phyloP scores from a whole-genome alignment of 805 yeast genomes.

The Schizosaccharomyces lindneri region DNA sequence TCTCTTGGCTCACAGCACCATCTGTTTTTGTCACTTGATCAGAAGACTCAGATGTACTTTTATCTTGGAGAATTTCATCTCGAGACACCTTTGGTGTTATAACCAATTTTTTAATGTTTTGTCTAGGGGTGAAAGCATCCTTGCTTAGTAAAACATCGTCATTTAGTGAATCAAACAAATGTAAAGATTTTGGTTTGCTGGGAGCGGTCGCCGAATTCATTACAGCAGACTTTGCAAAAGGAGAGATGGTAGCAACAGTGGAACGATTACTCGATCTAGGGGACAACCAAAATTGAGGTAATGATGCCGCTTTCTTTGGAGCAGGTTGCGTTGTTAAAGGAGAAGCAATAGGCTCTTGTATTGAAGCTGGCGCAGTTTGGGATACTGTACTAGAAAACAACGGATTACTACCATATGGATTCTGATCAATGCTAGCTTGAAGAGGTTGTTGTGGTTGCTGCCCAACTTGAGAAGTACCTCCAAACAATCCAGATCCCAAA shows the following conservation, averaged over 20 bases:
- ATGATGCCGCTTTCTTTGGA: constrained; percentile 35
- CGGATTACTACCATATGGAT: constrained; percentile 65
- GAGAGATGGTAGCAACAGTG: constrained; percentile 2
- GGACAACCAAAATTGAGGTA: constrained; percentile 35
- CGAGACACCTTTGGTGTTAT: constrained; percentile 20
- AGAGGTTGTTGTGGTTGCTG: constrained; percentile 12
- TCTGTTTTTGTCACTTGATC: neutral
- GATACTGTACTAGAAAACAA: constrained; percentile 24
- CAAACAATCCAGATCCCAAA: constrained; percentile 9
- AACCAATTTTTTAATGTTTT: constrained; percentile 27
- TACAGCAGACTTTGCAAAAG: constrained; percentile 2
- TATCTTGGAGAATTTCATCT: neutral
- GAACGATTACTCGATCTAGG: constrained; percentile 28
- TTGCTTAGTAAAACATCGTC: constrained; percentile 47
- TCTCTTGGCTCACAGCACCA: neutral
- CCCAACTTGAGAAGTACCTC: constrained; percentile 1
- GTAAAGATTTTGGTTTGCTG: constrained; percentile 3
- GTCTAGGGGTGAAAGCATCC: constrained; percentile 44
- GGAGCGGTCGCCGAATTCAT: constrained; percentile 4
- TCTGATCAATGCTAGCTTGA: constrained; percentile 19
- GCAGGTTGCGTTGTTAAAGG: constrained; percentile 18
- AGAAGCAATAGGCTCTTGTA: constrained; percentile 22
- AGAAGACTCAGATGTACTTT: neutral
- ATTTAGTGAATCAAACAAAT: constrained; percentile 23
- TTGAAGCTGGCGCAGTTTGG: neutral